Conservation (phyloP, 768 basidiomycete genomes). For the Vishniacozyma victoriae region DNA sequence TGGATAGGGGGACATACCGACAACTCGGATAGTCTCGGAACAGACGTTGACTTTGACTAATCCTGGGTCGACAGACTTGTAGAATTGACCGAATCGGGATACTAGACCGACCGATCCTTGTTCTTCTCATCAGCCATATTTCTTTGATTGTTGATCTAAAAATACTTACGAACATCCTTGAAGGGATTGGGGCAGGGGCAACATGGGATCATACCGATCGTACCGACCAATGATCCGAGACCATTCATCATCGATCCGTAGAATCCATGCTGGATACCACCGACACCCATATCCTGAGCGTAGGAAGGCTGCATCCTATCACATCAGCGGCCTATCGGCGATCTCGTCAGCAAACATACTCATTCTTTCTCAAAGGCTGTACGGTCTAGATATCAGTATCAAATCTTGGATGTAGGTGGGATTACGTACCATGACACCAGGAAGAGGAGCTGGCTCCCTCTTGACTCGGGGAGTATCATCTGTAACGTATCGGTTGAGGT, state of each 20-base stretch:
- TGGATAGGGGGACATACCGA: conserved; percentile 49
- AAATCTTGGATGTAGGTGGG: not conserved
- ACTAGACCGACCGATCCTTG: conserved; percentile 55
- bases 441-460: conserved; percentile 4
- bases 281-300: conserved; percentile 76
- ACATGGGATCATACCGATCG: conserved; percentile 71
- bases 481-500: conserved; percentile 39
- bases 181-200: conserved; percentile 54
- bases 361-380: conserved; percentile 37
- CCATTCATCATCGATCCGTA: conserved; percentile 75
- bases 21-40: conserved; percentile 75
- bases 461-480: conserved; percentile 27
- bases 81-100: conserved; percentile 90
- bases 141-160: too few species aligned
- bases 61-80: conserved; percentile 90
- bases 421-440: conserved; percentile 12
- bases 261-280: conserved; percentile 66
- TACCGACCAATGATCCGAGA: conserved; percentile 63
- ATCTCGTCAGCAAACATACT: conserved; percentile 20
- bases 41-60: conserved; percentile 89
- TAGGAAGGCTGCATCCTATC: conserved; percentile 69
- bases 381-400: conserved; percentile 16
- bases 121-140: conserved; percentile 18
- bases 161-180: conserved; percentile 63
- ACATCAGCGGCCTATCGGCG: not conserved